Evolutionary conservation across 2,329 filamentous ascomycete species (phyloP), one percentile per base, ranked within the genome.

Genomic region (Scedosporium aurantiacum): DNA sequence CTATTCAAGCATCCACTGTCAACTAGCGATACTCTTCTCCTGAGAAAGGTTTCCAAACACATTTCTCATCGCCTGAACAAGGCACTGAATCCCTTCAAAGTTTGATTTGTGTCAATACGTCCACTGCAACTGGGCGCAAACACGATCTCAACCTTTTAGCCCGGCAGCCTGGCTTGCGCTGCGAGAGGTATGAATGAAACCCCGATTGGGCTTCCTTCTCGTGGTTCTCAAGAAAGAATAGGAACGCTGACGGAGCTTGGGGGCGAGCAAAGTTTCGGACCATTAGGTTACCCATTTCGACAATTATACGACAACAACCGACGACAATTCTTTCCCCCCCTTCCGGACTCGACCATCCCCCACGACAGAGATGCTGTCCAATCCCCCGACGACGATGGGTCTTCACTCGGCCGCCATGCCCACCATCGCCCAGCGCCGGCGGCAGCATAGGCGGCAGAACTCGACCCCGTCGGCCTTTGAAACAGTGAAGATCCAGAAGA

Each of bases 121-220:
- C 77, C 69, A 69, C 70, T 65, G 70, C 73, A 75, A 77, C 78
- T 82, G 80, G 79, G 75, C 70, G 76, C 76, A 70, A 78, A 71
- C 64, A 69, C 68, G 70, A 69, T 63, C 67, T 68, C 67, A 55
- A 65, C 71, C 65, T 66, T 70, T 69, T 77, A 80, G 86, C 87
- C 88, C 87, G 87, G 87, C 87, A 84, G 82, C 81, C 84, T 86
- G 85, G 86, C 86, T 89, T 88, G 86, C 85, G 82, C 85, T 90
- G 87, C 86, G 87, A 86, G 87, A 91, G 87, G 88, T 91, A 74
- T 67, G 77, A 25, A 56, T 23, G 27, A 54, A 37, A 28, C n/a
- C 16, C 40, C 21, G 10, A 25, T 2, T 1, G n/a, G 40, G 40
- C 5, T 12, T 8, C 5, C 18, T 8, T 32, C 14, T 16, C 66